These are phyloP conservation scores for Eucalyptus shirleyi DNA, from an alignment of 345 rosid genomes.

Conservation along the genomic window DNA sequence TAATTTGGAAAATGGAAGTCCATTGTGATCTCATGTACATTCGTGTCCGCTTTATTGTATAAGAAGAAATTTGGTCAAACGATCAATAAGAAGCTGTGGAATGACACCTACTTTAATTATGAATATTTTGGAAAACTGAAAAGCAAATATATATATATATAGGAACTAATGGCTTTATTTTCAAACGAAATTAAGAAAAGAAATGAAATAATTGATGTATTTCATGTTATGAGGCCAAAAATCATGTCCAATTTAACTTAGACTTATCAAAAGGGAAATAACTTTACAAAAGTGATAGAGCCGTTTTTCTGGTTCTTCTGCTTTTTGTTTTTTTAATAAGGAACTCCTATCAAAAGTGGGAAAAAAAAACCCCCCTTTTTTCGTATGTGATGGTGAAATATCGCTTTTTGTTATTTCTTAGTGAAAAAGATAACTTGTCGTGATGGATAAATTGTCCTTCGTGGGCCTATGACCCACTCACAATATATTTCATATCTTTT, in stretches of 20 bases:
- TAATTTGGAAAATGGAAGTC: not conserved
- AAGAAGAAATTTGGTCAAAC: too few species aligned
- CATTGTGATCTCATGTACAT: too few species aligned
- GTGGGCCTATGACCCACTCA: not conserved
- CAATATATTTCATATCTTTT: not conserved
- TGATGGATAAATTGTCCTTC: not conserved
- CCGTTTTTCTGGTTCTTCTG: not conserved
- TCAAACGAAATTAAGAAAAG: not conserved
- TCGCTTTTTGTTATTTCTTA: not conserved
- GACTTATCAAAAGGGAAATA: not conserved
- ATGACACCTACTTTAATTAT: too few species aligned
- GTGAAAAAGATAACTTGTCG: not conserved
- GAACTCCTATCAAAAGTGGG: not conserved
- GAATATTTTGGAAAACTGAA: too few species aligned
- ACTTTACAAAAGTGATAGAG: too few species aligned
- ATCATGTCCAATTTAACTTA: not conserved
- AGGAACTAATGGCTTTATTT: not conserved
- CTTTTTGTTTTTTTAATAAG: not conserved
- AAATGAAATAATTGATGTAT: not conserved
- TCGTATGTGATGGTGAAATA: not conserved
- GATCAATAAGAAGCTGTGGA: too few species aligned
- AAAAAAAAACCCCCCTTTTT: not conserved
- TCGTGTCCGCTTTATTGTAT: too few species aligned
- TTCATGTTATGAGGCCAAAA: not conserved
- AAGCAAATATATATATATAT: not conserved